A percentile compares a stretch with the other conserved stretches of the same genome.
Evolutionary conservation across 352 stramenopile species (phyloP).

Genomic region (Globisporangium irregulare): DNA sequence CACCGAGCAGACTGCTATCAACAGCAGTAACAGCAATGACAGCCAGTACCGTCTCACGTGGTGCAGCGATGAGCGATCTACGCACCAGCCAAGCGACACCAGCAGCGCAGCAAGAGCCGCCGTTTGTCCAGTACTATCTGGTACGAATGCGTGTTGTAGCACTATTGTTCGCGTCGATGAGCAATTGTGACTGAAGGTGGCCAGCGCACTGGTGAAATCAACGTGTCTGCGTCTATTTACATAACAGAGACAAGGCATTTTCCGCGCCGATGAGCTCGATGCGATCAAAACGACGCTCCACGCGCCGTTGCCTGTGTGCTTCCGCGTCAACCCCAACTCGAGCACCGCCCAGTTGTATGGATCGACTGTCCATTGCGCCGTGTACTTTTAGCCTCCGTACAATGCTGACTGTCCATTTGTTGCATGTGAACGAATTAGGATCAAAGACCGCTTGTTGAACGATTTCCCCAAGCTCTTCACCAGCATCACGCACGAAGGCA

Average conservation of each 20-base stretch:
- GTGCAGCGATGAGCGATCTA: background rate
- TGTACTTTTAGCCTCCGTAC: too few relatives aligned
- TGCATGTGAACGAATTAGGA: conserved; percentile 17
- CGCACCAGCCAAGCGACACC: background rate
- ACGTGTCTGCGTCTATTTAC: background rate
- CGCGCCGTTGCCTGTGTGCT: conserved; percentile 62
- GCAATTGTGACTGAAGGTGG: too few relatives aligned
- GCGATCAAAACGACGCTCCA: conserved; percentile 48
- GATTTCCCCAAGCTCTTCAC: conserved; percentile 49
- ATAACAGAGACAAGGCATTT: conserved; percentile 55
- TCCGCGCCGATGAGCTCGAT: conserved; percentile 36
- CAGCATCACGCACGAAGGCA: conserved; percentile 25
- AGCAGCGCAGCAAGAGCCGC: conserved; percentile 12
- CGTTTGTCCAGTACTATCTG: conserved; percentile 72
- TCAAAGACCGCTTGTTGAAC: conserved; percentile 43
- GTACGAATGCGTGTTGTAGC: conserved; percentile 18
- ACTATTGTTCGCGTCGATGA: background rate
- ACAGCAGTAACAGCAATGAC: background rate
- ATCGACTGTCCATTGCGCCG: background rate
- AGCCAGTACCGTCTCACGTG: background rate
- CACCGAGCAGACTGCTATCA: background rate
- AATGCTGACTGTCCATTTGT: background rate
- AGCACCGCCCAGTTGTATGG: conserved; percentile 25
- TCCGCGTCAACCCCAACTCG: conserved; percentile 58
- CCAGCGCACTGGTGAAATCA: background rate